phyloP scores from a whole-genome alignment of 2,329 filamentous ascomycete genomes.

The Clarireedia sp. region DNA sequence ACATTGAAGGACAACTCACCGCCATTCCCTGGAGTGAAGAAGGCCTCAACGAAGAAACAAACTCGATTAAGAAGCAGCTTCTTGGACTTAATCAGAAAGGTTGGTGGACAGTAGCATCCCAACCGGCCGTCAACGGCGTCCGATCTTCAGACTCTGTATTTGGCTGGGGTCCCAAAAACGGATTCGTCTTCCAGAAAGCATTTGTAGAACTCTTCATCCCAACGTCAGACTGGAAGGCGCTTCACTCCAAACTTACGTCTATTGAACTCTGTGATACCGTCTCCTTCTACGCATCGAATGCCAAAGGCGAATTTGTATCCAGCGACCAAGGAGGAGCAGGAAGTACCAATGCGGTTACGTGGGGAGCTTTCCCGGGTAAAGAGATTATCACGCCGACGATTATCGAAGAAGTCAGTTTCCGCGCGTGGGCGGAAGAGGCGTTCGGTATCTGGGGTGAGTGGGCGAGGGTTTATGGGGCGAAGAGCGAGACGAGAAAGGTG shows the following conservation, averaged over 20 bases:
- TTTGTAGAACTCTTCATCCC: constrained; percentile 96
- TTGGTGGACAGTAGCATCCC: constrained; percentile 95
- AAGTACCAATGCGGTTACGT: constrained; percentile 89
- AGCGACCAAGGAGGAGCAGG: constrained; percentile 40
- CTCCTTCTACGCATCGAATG: constrained; percentile 83
- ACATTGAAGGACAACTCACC: constrained; percentile 69
- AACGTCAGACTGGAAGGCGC: constrained; percentile 57
- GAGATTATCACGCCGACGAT: constrained; percentile 96
- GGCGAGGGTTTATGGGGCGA: constrained; percentile 70
- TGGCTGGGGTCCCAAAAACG: constrained; percentile 87
- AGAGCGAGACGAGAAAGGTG: constrained; percentile 62
- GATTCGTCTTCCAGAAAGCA: constrained; percentile 96
- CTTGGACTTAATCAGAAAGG: constrained; percentile 69
- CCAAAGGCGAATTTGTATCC: constrained; percentile 67
- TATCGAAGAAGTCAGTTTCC: constrained; percentile 90
- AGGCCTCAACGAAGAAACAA: constrained; percentile 74
- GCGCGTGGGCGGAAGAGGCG: constrained; percentile 90
- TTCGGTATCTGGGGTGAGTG: constrained; percentile 95
- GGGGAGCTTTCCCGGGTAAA: constrained; percentile 91
- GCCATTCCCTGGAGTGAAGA: constrained; percentile 95
- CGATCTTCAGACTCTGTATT: constrained; percentile 70
- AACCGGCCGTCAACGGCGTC: constrained; percentile 85
- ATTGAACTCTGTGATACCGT: constrained; percentile 54
- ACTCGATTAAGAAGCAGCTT: constrained; percentile 69
- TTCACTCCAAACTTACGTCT: constrained; percentile 56